Conservation (phyloP, 306 rosid genomes). For the Rosa rugosa region DNA sequence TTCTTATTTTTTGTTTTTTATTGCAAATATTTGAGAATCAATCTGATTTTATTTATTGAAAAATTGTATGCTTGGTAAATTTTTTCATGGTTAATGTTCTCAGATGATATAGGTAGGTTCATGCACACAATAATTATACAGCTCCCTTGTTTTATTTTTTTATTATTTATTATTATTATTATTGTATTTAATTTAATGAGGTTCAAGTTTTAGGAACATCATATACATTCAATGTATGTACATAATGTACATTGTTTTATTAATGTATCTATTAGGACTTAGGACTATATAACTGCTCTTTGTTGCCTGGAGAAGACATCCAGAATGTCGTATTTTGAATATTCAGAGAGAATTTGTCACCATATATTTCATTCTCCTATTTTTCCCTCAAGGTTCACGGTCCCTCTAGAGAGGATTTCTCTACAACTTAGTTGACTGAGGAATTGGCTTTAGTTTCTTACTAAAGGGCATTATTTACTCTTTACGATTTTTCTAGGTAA, state of each 20-base stretch:
- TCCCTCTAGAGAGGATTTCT: background rate
- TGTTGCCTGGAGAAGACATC: background rate
- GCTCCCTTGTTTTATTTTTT: background rate
- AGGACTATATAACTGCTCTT: background rate
- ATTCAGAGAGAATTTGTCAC: background rate
- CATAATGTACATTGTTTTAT: background rate
- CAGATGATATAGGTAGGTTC: background rate
- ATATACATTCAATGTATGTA: background rate
- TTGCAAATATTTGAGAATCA: background rate
- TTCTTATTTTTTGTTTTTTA: background rate
- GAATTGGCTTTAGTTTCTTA: background rate
- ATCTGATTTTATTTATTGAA: background rate
- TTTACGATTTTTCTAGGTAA: background rate
- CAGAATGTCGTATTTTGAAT: background rate
- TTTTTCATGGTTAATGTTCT: constrained; percentile 17
- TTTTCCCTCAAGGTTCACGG: background rate
- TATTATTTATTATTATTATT: too few species aligned
- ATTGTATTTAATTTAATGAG: background rate
- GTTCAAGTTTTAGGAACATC: background rate
- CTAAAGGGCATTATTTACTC: constrained; percentile 16
- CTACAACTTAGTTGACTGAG: background rate
- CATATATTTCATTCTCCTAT: background rate
- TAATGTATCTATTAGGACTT: background rate
- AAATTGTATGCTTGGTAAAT: constrained; percentile 13
- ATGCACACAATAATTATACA: background rate